Evolutionary conservation across 495 filamentous ascomycete genomes (phyloP), one percentile per base, ranked within the genome.

Genomic region (Oidiodendron maius): DNA sequence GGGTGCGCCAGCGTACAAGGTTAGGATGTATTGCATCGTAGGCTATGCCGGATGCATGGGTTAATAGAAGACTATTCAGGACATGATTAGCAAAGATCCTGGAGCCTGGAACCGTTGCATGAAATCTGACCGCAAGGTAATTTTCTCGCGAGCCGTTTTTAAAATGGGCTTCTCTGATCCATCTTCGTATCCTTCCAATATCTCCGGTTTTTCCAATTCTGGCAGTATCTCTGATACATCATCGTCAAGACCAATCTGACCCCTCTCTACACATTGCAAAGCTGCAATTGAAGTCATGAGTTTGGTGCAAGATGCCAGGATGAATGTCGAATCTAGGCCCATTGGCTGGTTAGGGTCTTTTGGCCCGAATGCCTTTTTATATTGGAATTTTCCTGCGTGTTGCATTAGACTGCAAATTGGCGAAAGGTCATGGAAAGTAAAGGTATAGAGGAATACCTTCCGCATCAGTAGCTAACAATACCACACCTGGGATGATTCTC

Each of bases 221-320:
- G 60, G 64, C n/a, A 64, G 44, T 25, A 62, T 18, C 10, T 22
- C 1, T 4, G 44, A 46, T 3, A 57, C 45, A 44, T 57, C 54
- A 6, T 50, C 50, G 28, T 57, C 54, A 15, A 57, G 61, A 0
- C 48, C 55, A 11, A 84, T 52, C 23, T 50, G 58, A 1, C 76
- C 77, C 40, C 75, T 64, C 50, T 83, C 80, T 11, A 81, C 73
- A 1, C 78, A 66, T 51, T 84, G 79, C 76, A 83, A 78, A 44
- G 64, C 72, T 0, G 78, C 76, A 44, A 84, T 65, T 0, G 66
- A 68, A 1, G 64, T 61, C 4, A 81, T 53, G 53, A 80, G 51
- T 51, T 81, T 81, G 0, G 78, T 80, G 57, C 74, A 80, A 17
- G 74, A 78, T 34, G 75, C 75, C 4, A 43, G 12, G 25, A 39